A percentile compares a stretch with the other conserved stretches of the same genome.
Conservation (phyloP, 2,329 filamentous ascomycete genomes). For the Truncatella angustata region DNA sequence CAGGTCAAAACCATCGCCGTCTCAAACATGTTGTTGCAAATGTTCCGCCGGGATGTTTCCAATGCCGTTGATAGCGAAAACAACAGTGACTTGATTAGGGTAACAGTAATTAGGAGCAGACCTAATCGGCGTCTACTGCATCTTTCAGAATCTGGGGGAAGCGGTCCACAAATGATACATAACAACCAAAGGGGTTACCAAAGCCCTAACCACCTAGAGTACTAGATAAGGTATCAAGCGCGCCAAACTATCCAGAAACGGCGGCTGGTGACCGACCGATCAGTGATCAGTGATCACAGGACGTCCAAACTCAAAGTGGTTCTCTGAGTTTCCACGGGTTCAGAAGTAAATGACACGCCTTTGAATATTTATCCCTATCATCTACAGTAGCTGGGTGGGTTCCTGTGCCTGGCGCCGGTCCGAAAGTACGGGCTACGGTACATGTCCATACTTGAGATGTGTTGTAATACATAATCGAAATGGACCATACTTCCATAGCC, state of each 20-base stretch:
- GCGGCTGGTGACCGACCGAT: background rate
- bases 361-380: background rate
- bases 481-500: no score
- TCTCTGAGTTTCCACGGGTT: background rate
- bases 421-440: background rate
- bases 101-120: background rate
- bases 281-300: background rate
- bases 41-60: background rate
- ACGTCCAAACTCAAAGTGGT: background rate
- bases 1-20: constrained; percentile 9
- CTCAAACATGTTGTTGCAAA: constrained; percentile 1
- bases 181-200: background rate
- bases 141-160: background rate
- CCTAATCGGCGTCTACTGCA: background rate
- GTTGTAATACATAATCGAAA: no score
- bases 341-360: background rate
- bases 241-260: background rate
- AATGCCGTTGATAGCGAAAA: background rate
- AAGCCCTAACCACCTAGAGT: background rate
- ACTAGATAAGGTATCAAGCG: no score
- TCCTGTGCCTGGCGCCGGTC: constrained; percentile 9
- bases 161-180: background rate
- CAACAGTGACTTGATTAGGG: background rate
- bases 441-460: no score
- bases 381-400: background rate